Conservation (phyloP, 208 protist species). For the Tetramitus jugosus region DNA sequence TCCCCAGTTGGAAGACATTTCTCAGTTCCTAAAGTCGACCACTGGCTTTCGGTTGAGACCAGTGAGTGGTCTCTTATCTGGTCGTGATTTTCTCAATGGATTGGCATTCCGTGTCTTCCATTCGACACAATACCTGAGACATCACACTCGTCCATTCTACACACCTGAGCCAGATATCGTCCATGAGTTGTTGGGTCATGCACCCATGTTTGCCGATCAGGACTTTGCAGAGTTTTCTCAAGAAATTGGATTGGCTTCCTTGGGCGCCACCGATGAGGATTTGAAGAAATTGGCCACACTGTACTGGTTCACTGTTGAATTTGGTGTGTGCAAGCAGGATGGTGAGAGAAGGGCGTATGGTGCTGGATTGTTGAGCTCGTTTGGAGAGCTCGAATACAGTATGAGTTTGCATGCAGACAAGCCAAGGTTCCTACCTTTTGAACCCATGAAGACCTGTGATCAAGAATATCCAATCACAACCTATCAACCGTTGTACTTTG, state of each 20-base stretch:
- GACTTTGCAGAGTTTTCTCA: slow-evolving; percentile 91
- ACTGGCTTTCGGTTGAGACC: slow-evolving; percentile 86
- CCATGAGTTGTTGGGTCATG: slow-evolving; percentile 89
- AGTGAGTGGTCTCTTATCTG: slow-evolving; percentile 78
- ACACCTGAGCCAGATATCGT: slow-evolving; percentile 89
- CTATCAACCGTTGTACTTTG: slow-evolving; percentile 86
- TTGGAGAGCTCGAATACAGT: slow-evolving; percentile 74
- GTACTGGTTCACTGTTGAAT: slow-evolving; percentile 93
- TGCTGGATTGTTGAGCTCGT: slow-evolving; percentile 82
- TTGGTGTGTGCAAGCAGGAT: slow-evolving; percentile 74
- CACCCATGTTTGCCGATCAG: slow-evolving; percentile 83
- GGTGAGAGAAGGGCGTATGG: slow-evolving; percentile 67
- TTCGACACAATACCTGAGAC: slow-evolving; percentile 92
- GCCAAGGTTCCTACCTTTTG: slow-evolving; percentile 36
- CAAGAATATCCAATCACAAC: slow-evolving; percentile 78
- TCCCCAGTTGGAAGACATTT: slow-evolving; percentile 71
- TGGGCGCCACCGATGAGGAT: slow-evolving; percentile 83
- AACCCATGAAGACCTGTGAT: slow-evolving; percentile 48
- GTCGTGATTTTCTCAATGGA: slow-evolving; percentile 85
- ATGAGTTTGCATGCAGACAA: slow-evolving; percentile 34
- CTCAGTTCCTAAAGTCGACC: not conserved
- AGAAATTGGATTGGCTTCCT: slow-evolving; percentile 87
- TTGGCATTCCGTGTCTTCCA: slow-evolving; percentile 90
- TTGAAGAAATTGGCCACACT: slow-evolving; percentile 75
- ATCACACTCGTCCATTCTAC: slow-evolving; percentile 81